These are phyloP conservation scores for Xylariaceae sp. DNA, from an alignment of 2,329 filamentous ascomycete species.

Conservation along the genomic window DNA sequence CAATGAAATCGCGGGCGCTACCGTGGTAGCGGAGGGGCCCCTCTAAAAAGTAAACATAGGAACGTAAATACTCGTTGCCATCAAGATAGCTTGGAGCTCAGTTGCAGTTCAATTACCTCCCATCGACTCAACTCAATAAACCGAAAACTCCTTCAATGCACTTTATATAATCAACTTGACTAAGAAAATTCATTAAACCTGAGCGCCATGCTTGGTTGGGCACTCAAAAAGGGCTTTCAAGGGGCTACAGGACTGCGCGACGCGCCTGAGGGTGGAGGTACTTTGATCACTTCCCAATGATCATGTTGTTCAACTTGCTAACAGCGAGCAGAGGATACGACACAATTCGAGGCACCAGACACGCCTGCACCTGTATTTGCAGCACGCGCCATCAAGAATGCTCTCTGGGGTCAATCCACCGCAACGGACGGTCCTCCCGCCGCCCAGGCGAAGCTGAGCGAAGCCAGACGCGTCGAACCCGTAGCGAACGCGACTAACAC, in stretches of 20 bases:
- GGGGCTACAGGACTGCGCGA: slow-evolving; percentile 47
- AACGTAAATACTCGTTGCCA: slow-evolving; percentile 10
- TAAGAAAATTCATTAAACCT: background rate
- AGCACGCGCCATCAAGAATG: slow-evolving; percentile 68
- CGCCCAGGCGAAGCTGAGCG: slow-evolving; percentile 44
- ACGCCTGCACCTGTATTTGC: slow-evolving; percentile 72
- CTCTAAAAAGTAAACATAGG: slow-evolving; percentile 25
- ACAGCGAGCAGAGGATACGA: slow-evolving; percentile 48
- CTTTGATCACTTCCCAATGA: slow-evolving; percentile 7
- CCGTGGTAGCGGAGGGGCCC: slow-evolving; percentile 15
- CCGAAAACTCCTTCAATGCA: background rate
- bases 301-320: slow-evolving; percentile 21
- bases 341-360: slow-evolving; percentile 64
- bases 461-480: slow-evolving; percentile 44
- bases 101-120: background rate
- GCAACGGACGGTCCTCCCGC: slow-evolving; percentile 39
- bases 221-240: slow-evolving; percentile 57
- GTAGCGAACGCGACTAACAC: slow-evolving; percentile 29
- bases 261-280: slow-evolving; percentile 40
- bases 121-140: background rate
- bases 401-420: slow-evolving; percentile 67
- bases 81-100: slow-evolving; percentile 2
- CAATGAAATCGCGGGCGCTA: slow-evolving; percentile 12
- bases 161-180: background rate
- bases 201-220: slow-evolving; percentile 64